Evolutionary conservation across 192 early-diverging fungal species (phyloP), one percentile per base, ranked within the genome.

Genomic region (Backusella circina): DNA sequence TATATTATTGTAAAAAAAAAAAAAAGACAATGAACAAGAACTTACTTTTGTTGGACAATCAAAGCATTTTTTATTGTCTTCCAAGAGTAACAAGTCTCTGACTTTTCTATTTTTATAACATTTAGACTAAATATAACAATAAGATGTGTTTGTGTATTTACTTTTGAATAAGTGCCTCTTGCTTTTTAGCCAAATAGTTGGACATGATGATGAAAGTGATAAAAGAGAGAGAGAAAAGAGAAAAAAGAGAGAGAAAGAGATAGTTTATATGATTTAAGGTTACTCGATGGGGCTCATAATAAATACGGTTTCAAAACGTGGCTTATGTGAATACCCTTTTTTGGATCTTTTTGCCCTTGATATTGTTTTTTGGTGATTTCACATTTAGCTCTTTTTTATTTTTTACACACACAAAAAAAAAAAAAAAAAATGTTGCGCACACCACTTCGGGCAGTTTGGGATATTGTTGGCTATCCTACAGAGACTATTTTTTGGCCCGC

Each of bases 41-140:
- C 35, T n/a, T 75, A 84, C 85, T 80, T 82, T 86, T 67, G 78
- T 82, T 13, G 85, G 85, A 31, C 85, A 84, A 70, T 86, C 85
- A 41, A 86, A 86, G 76, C 82, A 86, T 71, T 86, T 86, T 74
- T 84, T 86, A 77, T 86, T 86, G 33, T 76, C 85, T 32, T 70
- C 39, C 68, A 70, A 30, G 3, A 28, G 5, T 31, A 44, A 28
- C 68, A 70, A 44, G 39, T 70, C 39, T 15, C 68, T 35, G 6
- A 70, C 68, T 44, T 70, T 70, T 18, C 68, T 70, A 47, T 79
- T 75, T 37, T 79, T 84, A 57, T n/a, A 82, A 77, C 35, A 82
- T 72, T 5, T 41, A n/a, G n/a, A n/a, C n/a, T n/a, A 16, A 15
- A 41, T 15, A 15, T 41, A 65, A 75, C 23, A 47, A 16, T 39